A percentile compares a stretch with the other conserved stretches of the same genome.
phyloP scores from a whole-genome alignment of 495 filamentous ascomycete species.

The Saxophila tyrrhenica region DNA sequence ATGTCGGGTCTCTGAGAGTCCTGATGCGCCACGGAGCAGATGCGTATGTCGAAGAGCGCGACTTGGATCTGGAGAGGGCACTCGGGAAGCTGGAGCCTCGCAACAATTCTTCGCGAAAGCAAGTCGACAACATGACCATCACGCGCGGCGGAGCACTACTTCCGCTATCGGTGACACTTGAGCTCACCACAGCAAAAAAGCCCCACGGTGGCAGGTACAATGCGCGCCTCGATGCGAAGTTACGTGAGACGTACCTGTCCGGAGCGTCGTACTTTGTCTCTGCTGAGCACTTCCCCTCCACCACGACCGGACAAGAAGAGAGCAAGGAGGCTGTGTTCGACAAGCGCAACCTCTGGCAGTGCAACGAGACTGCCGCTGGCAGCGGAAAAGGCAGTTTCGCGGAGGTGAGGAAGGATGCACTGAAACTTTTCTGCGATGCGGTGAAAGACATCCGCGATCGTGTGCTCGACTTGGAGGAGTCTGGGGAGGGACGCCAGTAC shows the following conservation, averaged over 20 bases:
- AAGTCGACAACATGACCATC: not conserved
- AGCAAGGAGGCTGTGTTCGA: too few species aligned
- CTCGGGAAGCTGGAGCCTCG: not conserved
- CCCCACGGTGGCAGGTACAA: not conserved
- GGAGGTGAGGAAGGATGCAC: too few species aligned
- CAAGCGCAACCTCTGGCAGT: too few species aligned
- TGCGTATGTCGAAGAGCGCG: not conserved
- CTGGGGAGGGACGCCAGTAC: too few species aligned
- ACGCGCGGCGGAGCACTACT: not conserved
- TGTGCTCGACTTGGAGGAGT: too few species aligned
- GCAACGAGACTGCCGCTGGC: too few species aligned
- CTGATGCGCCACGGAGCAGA: not conserved
- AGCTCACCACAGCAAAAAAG: not conserved
- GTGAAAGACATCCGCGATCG: too few species aligned
- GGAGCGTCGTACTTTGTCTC: not conserved
- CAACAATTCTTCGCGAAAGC: not conserved
- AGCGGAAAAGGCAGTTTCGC: too few species aligned
- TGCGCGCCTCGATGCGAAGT: not conserved
- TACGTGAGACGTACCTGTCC: not conserved
- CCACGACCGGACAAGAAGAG: too few species aligned
- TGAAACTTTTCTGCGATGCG: too few species aligned
- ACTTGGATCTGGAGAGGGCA: not conserved
- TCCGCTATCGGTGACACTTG: not conserved
- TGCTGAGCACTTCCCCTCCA: not conserved
- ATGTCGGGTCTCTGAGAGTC: not conserved